phyloP scores from a whole-genome alignment of 306 rosid genomes.

The Oxytropis ochrocephala region DNA sequence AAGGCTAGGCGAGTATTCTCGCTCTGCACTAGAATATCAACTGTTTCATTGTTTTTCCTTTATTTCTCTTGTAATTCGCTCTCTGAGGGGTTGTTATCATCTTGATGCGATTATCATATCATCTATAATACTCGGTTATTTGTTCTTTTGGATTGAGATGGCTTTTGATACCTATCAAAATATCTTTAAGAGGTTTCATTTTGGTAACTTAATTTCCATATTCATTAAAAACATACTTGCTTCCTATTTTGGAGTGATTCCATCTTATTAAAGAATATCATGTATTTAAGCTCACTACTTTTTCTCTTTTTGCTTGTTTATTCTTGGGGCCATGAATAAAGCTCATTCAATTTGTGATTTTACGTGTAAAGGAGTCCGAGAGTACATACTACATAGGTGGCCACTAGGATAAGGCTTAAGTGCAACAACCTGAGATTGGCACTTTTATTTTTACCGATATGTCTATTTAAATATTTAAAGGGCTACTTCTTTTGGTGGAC shows the following conservation, averaged over 20 bases:
- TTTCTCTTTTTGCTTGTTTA: not conserved
- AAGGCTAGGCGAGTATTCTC: too few relatives aligned
- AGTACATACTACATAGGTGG: not conserved
- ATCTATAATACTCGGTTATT: too few relatives aligned
- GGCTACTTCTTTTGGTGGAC: not conserved
- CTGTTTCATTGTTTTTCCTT: too few relatives aligned
- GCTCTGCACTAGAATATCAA: too few relatives aligned
- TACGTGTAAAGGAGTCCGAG: not conserved
- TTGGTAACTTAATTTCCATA: constrained; percentile 4
- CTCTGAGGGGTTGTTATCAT: too few relatives aligned
- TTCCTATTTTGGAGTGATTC: constrained; percentile 10
- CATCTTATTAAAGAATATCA: not conserved
- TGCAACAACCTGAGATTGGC: constrained; percentile 4
- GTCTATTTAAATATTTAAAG: not conserved
- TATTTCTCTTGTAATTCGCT: too few relatives aligned
- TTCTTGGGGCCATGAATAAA: not conserved
- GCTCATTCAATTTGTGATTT: not conserved
- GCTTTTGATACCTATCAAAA: too few relatives aligned
- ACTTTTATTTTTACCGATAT: not conserved
- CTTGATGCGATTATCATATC: too few relatives aligned
- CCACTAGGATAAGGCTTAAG: not conserved
- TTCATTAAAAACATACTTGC: not conserved
- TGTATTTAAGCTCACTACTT: not conserved
- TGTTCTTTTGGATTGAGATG: too few relatives aligned
- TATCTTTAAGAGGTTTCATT: constrained; percentile 6